These are phyloP conservation scores for Penicillium sclerotigenum DNA, from an alignment of 2,329 filamentous ascomycete genomes.

Conservation along the genomic window DNA sequence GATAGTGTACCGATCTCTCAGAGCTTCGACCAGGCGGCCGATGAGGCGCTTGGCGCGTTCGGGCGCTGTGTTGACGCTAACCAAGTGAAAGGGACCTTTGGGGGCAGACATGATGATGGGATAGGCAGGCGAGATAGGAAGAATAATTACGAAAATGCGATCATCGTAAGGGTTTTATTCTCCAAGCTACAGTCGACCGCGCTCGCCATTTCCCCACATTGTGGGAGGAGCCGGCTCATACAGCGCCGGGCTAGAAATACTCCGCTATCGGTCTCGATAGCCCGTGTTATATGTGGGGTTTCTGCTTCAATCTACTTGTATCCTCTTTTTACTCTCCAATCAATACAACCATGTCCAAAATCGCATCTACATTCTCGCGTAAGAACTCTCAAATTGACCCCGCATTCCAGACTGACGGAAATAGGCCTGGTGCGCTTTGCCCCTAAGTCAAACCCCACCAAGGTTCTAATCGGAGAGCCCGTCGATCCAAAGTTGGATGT, in stretches of 20 bases:
- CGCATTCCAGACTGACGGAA: constrained; percentile 3
- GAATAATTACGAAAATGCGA: constrained; percentile 8
- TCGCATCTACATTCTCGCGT: constrained; percentile 40
- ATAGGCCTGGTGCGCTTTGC: constrained; percentile 61
- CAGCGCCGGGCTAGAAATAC: constrained; percentile 26
- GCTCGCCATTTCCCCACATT: constrained; percentile 21
- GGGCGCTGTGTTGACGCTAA: constrained; percentile 67
- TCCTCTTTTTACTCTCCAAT: background rate
- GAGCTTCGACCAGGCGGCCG: constrained; percentile 57
- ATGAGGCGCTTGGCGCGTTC: constrained; percentile 62
- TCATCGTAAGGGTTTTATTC: constrained; percentile 19
- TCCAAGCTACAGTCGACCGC: constrained; percentile 5
- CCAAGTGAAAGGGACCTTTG: constrained; percentile 59
- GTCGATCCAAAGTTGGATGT: constrained; percentile 54
- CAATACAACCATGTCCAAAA: constrained; percentile 31
- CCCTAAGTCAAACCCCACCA: constrained; percentile 50
- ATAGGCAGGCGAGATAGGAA: background rate
- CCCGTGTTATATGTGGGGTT: background rate
- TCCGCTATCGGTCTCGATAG: constrained; percentile 13
- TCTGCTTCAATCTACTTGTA: background rate
- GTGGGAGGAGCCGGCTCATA: constrained; percentile 19
- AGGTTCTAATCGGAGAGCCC: constrained; percentile 57
- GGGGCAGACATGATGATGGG: constrained; percentile 33
- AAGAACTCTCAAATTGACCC: constrained; percentile 1
- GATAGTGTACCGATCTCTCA: constrained; percentile 64